phyloP scores from a whole-genome alignment of 148 eudicot genomes.

The Rhododendron simsii region DNA sequence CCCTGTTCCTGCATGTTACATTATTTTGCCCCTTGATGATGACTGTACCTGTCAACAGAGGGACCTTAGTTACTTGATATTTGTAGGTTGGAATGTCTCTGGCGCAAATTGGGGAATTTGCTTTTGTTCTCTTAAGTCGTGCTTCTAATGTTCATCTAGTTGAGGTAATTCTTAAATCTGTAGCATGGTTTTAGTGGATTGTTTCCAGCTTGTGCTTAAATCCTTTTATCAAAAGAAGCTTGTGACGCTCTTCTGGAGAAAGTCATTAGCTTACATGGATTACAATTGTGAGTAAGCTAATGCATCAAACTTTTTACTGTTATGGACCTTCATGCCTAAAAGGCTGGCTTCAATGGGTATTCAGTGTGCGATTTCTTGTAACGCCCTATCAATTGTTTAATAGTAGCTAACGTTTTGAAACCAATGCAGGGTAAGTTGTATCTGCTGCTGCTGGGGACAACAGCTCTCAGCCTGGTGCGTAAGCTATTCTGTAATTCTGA shows the following conservation, averaged over 20 bases:
- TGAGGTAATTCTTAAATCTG: conserved; percentile 49
- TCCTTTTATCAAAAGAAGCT: neutral
- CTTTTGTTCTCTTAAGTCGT: conserved; percentile 95
- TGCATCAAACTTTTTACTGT: neutral
- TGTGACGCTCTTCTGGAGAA: neutral
- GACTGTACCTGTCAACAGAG: neutral
- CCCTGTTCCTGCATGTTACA: neutral
- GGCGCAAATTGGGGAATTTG: conserved; percentile 95
- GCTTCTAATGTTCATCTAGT: conserved; percentile 97
- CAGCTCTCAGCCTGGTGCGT: conserved; percentile 92
- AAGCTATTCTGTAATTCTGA: neutral
- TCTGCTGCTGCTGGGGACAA: conserved; percentile 82
- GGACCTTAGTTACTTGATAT: conserved; percentile 1
- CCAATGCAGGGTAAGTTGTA: conserved; percentile 75
- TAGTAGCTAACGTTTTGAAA: neutral
- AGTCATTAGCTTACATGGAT: neutral
- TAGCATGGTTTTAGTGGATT: conserved; percentile 4
- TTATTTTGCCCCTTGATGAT: neutral
- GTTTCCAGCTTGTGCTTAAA: neutral
- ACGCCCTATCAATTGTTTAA: neutral
- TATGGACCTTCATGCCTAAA: neutral
- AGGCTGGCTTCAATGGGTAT: neutral
- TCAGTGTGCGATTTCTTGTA: neutral
- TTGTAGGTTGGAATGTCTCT: conserved; percentile 90
- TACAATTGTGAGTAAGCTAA: neutral